Base-by-base conservation (phyloP, 1,284 basidiomycete species). In the Melampsora americana region DNA sequence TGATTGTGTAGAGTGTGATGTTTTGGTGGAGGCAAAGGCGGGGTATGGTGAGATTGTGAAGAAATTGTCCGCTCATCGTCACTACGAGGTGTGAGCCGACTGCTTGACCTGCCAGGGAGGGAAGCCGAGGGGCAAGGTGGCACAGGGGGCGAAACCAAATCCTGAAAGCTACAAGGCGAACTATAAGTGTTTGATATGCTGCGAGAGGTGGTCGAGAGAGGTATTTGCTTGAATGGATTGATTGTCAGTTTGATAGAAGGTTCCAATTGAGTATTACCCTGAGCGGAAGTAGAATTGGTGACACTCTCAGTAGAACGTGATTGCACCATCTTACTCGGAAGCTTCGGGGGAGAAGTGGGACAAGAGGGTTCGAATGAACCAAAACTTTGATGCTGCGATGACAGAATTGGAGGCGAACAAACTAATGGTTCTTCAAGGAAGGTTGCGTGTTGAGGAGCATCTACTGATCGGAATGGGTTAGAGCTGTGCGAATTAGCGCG, bases 11-110 rank as follows among this genome's bases (percentile, higher is more conserved):
- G 69, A 9, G 69, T 62, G 30, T 71, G 61, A 44, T 71, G 69
- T 71, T 71, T 71, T 1, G 69, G 69, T 14, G 69, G 69, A 4
- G 69, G 69, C 23, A 64, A 50, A 26, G 60, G n/a, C 26, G 23
- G 44, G 35, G n/a, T 28, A 62, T 70, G 18, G 35, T 59, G 68
- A 59, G 30, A 16, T 26, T 69, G 68, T 56, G 48, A 35, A 20
- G 69, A 3, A 11, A 46, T 26, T 2, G 16, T 46, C 30, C 48
- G 32, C 14, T 66, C 65, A 14, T 39, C 42, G n/a, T 42, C 23
- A 46, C 26, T 48, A 26, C 42, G 20, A 39, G 42, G 42, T 20
- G n/a, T 12, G 16, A 39, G 42, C 14, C 44, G 26, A 20, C 39
- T n/a, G 18, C n/a, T 46, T 1, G 65, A n/a, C n/a, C 42, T 70